phyloP scores from a whole-genome alignment of 2,329 filamentous ascomycete species.

The Xylaria sp. region DNA sequence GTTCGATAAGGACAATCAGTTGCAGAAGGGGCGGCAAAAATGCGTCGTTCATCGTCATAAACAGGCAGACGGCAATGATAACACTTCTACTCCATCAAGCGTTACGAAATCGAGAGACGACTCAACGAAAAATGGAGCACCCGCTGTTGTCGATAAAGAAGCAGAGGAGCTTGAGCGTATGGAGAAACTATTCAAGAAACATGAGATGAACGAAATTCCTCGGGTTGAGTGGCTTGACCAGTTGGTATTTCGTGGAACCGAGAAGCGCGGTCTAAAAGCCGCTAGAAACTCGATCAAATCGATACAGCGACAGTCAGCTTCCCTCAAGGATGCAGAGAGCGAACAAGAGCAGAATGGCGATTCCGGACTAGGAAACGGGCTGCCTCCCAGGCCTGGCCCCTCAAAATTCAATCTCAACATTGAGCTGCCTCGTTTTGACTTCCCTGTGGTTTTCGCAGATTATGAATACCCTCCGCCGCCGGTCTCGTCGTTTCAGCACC shows the following conservation, averaged over 20 bases:
- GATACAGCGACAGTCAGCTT: slow-evolving; percentile 58
- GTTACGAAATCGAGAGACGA: slow-evolving; percentile 65
- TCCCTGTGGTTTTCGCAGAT: slow-evolving; percentile 93
- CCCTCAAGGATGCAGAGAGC: slow-evolving; percentile 48
- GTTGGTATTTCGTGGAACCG: slow-evolving; percentile 88
- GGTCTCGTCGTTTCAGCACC: slow-evolving; percentile 77
- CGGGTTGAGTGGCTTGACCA: slow-evolving; percentile 96
- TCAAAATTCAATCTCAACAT: slow-evolving; percentile 84
- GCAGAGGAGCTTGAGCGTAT: slow-evolving; percentile 87
- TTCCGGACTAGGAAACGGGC: slow-evolving; percentile 49
- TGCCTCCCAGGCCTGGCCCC: slow-evolving; percentile 58
- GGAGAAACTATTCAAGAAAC: slow-evolving; percentile 92
- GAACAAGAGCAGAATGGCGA: slow-evolving; percentile 49
- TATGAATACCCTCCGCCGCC: slow-evolving; percentile 90
- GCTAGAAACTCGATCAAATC: slow-evolving; percentile 72
- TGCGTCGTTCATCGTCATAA: slow-evolving; percentile 85
- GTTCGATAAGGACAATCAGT: slow-evolving; percentile 92
- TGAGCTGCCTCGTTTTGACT: slow-evolving; percentile 94
- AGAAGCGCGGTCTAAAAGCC: slow-evolving; percentile 75
- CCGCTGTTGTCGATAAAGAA: slow-evolving; percentile 67
- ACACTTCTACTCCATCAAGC: slow-evolving; percentile 79
- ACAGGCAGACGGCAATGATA: slow-evolving; percentile 84
- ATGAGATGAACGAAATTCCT: slow-evolving; percentile 96
- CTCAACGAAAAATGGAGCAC: slow-evolving; percentile 58
- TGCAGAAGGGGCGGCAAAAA: slow-evolving; percentile 92